Evolutionary conservation across 805 yeast species (phyloP).

Genomic region (Pichia scutulata): DNA sequence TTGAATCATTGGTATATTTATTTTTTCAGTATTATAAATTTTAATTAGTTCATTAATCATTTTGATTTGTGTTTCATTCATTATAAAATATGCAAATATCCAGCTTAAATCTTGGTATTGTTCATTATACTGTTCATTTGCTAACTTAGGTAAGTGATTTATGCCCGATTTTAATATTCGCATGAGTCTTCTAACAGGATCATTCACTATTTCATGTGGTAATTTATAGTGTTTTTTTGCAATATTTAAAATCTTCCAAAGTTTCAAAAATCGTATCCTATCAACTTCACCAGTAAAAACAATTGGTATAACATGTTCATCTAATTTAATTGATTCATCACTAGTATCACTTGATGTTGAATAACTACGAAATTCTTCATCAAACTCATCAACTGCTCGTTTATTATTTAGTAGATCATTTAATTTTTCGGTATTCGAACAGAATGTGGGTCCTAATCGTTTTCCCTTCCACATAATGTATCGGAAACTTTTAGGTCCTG

Average conservation of each 20-base stretch:
- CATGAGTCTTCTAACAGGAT: conserved; percentile 17
- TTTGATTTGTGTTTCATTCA: conserved; percentile 8
- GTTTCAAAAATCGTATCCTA: not conserved
- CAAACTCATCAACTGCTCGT: not conserved
- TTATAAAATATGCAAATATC: conserved; percentile 13
- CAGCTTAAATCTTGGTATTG: conserved; percentile 1
- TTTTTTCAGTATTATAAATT: not conserved
- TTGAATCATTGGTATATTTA: conserved; percentile 9
- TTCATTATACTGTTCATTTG: not conserved
- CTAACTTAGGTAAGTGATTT: conserved; percentile 8
- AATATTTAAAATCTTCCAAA: conserved; percentile 15
- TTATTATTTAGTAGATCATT: not conserved
- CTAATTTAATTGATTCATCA: not conserved
- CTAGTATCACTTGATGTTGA: not conserved
- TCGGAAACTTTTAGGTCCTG: conserved; percentile 18
- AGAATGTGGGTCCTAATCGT: conserved; percentile 19
- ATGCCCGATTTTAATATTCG: conserved; percentile 12
- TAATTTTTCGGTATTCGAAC: conserved; percentile 11
- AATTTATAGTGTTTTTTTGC: conserved; percentile 19
- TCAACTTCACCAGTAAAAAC: not conserved
- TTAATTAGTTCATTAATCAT: conserved; percentile 6
- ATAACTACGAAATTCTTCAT: not conserved
- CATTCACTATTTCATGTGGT: conserved; percentile 18
- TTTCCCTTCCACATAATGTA: conserved; percentile 9
- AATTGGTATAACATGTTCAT: conserved; percentile 1